Percentiles rank a stretch among this genome's conserved stretches.
phyloP scores from a whole-genome alignment of 1,139 yeast species.

The Suhomyces chickasaworum region DNA sequence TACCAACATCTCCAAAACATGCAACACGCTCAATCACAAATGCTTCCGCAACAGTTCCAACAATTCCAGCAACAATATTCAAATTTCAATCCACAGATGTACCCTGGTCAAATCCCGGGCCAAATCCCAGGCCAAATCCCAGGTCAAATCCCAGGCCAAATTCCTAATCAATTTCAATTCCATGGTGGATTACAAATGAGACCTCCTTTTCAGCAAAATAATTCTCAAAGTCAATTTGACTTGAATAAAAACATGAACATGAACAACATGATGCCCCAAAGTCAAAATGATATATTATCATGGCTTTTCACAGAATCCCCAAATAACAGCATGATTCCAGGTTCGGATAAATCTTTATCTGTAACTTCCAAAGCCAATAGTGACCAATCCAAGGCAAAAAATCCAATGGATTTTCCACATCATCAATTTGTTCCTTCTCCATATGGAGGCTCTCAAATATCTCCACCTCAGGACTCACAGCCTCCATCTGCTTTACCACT shows the following conservation, averaged over 20 bases:
- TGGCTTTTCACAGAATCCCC: conserved; percentile 42
- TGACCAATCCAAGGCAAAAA: neutral
- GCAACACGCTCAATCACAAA: neutral
- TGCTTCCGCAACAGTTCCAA: neutral
- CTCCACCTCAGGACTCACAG: conserved; percentile 1
- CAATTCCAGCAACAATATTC: neutral
- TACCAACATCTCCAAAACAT: neutral
- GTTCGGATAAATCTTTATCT: neutral
- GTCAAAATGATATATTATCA: conserved; percentile 41
- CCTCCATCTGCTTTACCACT: neutral
- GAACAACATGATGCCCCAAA: conserved; percentile 14
- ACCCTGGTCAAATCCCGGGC: neutral
- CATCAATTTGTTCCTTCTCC: conserved; percentile 7
- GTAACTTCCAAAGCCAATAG: neutral
- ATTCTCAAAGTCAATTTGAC: neutral
- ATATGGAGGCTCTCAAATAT: conserved; percentile 9
- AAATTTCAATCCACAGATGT: neutral
- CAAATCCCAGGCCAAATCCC: neutral
- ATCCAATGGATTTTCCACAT: conserved; percentile 4
- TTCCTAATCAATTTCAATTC: neutral
- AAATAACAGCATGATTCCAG: conserved; percentile 7
- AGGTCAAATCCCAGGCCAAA: neutral
- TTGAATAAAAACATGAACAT: neutral
- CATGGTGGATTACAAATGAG: neutral
- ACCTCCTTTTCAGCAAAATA: neutral